Base-by-base conservation (phyloP, 1,284 basidiomycete species). In the Leccinum fuscescens region DNA sequence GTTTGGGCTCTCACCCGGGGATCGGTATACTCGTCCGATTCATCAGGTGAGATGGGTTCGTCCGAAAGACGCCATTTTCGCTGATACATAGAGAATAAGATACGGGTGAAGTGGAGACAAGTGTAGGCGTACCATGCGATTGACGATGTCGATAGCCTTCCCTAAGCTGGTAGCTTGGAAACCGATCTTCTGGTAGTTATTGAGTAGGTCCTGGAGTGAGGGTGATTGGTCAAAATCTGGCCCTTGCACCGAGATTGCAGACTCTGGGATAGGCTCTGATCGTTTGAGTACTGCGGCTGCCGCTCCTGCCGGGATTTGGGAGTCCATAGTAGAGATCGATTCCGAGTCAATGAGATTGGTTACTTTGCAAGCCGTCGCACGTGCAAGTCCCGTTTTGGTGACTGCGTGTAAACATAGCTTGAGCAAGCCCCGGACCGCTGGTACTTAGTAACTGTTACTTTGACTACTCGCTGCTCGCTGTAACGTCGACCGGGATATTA, bases 91-190 rank as follows among this genome's bases (percentile, higher is more conserved):
- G 20, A 63, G 57, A 31, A 29, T 56, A 57, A n/a, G 62, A 56
- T 2, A 27, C 29, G 59, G 58, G 15, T 57, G 33, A 59, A 20
- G 60, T 56, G 55, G 27, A 61, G 29, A 63, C 22, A 48, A 17
- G 24, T 11, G 64, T 17, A 44, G 17, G 24, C 79, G 46, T 62
- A 93, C 94, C 92, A 97, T 97, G 69, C 84, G 85, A 73, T 96
- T 88, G 48, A 99, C 89, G 64, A 96, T 90, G 55, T 93, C 86
- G 63, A 98, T 93, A 0, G 96, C 96, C 67, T 84, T 86, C 2
- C 91, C 90, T 6, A 99, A 78, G 57, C 92, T 95, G 50, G 89
- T 94, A 14, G 96, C 96, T 74, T 99, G 96, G 72, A 99, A 99
- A 14, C 96, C 96, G 56, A 98, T 97, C 20, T 87, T 85, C 69